phyloP scores from a whole-genome alignment of 2,329 filamentous ascomycete genomes.

The Chrysosphaeria jannelii region DNA sequence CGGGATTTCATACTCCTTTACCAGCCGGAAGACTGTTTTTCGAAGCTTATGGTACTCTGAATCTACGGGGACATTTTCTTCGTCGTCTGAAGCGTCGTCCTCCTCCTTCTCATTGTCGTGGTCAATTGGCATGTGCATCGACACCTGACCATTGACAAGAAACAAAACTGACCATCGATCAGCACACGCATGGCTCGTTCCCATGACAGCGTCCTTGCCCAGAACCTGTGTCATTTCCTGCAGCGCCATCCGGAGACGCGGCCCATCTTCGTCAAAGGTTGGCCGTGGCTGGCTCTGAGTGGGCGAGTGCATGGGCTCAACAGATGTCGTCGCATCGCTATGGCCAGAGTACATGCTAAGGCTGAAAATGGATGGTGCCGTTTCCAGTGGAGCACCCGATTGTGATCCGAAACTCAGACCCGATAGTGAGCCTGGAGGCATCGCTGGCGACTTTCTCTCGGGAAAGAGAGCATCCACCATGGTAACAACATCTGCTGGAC shows the following conservation, averaged over 20 bases:
- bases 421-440: conserved; percentile 34
- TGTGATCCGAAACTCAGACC: too few species aligned
- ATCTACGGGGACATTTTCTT: conserved; percentile 33
- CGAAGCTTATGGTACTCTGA: conserved; percentile 59
- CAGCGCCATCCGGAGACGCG: conserved; percentile 32
- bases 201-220: conserved; percentile 31
- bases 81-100: conserved; percentile 25
- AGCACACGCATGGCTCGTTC: conserved; percentile 46
- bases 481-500: conserved; percentile 49
- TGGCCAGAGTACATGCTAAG: conserved; percentile 40
- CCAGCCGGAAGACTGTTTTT: conserved; percentile 49
- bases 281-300: conserved; percentile 13
- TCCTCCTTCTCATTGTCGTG: conserved; percentile 26
- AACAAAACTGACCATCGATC: conserved; percentile 66
- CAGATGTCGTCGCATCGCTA: conserved; percentile 36
- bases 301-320: conserved; percentile 17
- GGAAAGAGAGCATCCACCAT: conserved; percentile 65
- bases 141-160: conserved; percentile 38
- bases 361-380: too few species aligned
- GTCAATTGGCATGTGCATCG: conserved; percentile 42
- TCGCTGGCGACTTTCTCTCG: conserved; percentile 37
- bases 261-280: conserved; percentile 32
- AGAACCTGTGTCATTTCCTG: conserved; percentile 40
- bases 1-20: conserved; percentile 58
- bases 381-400: too few species aligned